Base-by-base conservation (phyloP, 2,329 filamentous ascomycete species). In the Cladophialophora bantiana region DNA sequence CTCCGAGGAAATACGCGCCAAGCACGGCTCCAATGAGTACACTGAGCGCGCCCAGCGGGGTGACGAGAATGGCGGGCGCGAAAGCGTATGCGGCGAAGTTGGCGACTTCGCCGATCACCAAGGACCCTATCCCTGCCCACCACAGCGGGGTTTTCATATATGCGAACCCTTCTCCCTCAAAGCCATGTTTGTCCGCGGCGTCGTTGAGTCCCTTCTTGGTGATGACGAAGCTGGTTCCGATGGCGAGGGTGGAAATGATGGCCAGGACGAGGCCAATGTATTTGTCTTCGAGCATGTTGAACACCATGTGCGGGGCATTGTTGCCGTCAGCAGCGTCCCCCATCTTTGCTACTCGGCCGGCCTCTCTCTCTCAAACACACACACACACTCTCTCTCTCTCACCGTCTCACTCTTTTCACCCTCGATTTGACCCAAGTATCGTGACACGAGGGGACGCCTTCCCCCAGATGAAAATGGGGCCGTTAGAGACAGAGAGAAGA, bases 61-160 rank as follows among this genome's bases (percentile, higher is more conserved):
- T 99, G 48, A 99, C 95, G 61, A 99, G 86, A 79, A 99, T 99
- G n/a, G 95, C 96, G 48, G 95, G 95, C 72, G 95, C 95, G 80
- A 98, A 99, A 7, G 95, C 95, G 78, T 99, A 99, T 69, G 95
- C 95, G 59, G 94, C 94, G 78, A 99, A 99, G 80, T 99, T 99
- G 81, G 93, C 96, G 66, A 97, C 83, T 81, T 99, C 95, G 76
- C 95, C 95, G 53, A 96, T 81, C 68, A 93, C 91, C 87, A 99
- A 88, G 76, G 93, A 96, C 72, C 90, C 83, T 73, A 98, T 97
- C 72, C 95, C 95, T 66, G 88, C 92, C 95, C 95, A 99, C 95
- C 95, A 99, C 74, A 94, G 85, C n/a, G 94, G 94, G 78, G 92
- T 98, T 78, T 90, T 92, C 65, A 99, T 81, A 80, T 99, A 99